Conservation (phyloP, 352 stramenopile species). For the Phytophthora tentaculata region DNA sequence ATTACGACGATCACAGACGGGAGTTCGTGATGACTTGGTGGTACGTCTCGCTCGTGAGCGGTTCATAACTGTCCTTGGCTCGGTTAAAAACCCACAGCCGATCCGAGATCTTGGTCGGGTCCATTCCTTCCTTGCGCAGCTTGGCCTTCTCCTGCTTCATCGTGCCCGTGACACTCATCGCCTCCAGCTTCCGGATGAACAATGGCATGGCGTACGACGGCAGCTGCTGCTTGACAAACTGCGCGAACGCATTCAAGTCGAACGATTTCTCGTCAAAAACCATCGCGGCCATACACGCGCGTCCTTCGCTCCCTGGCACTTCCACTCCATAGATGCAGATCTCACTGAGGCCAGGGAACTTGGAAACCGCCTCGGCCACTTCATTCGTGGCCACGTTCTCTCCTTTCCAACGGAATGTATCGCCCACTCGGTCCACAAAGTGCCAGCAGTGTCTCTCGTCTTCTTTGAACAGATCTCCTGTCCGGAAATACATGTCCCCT, state of each 20-base stretch:
- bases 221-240: slow-evolving; percentile 53
- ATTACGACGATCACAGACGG: slow-evolving; percentile 38
- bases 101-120: slow-evolving; percentile 64
- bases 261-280: slow-evolving; percentile 71
- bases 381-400: slow-evolving; percentile 94
- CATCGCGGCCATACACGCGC: slow-evolving; percentile 87
- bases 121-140: slow-evolving; percentile 81
- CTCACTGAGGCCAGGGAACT: slow-evolving; percentile 78
- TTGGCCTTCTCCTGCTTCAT: slow-evolving; percentile 94
- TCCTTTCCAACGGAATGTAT: slow-evolving; percentile 95
- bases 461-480: slow-evolving; percentile 89
- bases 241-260: slow-evolving; percentile 61
- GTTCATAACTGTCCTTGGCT: slow-evolving; percentile 53
- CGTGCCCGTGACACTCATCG: slow-evolving; percentile 87
- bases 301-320: slow-evolving; percentile 78
- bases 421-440: slow-evolving; percentile 92
- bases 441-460: slow-evolving; percentile 83
- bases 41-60: slow-evolving; percentile 63
- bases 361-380: slow-evolving; percentile 79
- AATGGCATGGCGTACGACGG: slow-evolving; percentile 83
- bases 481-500: slow-evolving; percentile 91
- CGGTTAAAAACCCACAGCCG: slow-evolving; percentile 69
- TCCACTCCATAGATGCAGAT: slow-evolving; percentile 82
- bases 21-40: slow-evolving; percentile 61
- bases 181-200: slow-evolving; percentile 79